Evolutionary conservation across 2,329 filamentous ascomycete genomes (phyloP).

Genomic region (Aspergillus novofumigatus): DNA sequence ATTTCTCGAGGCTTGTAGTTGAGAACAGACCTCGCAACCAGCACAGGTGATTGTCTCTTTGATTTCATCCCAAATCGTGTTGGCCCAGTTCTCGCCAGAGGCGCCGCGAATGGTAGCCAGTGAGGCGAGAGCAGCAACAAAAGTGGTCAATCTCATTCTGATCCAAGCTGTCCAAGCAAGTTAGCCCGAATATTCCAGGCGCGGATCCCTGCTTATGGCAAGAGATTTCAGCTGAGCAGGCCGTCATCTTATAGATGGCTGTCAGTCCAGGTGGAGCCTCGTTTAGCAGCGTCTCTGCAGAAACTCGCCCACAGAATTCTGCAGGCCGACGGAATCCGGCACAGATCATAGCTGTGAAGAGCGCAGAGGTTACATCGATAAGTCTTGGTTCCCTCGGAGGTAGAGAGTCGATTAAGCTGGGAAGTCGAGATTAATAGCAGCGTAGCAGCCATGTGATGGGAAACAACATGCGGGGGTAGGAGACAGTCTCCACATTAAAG

Average conservation of each 20-base stretch:
- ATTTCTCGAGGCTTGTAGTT: not conserved
- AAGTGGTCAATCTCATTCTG: slow-evolving; percentile 9
- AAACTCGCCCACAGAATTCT: not conserved
- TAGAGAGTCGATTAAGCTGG: not conserved
- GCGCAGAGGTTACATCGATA: not conserved
- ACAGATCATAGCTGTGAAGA: not conserved
- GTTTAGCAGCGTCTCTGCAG: not conserved
- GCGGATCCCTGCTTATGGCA: not conserved
- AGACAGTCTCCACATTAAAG: not conserved
- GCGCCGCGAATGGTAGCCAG: slow-evolving; percentile 7
- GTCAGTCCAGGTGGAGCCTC: not conserved
- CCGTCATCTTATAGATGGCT: not conserved
- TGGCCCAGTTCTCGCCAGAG: slow-evolving; percentile 1
- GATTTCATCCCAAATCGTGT: slow-evolving; percentile 26
- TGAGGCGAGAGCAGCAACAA: slow-evolving; percentile 10
- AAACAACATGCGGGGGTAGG: not conserved
- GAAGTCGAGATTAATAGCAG: not conserved
- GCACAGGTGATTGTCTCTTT: slow-evolving; percentile 29
- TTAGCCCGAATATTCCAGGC: not conserved
- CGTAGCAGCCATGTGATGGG: not conserved
- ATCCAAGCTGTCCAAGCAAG: not conserved
- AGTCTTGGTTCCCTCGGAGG: not conserved
- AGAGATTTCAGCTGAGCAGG: not conserved
- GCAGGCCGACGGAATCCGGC: not conserved
- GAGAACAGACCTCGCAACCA: slow-evolving; percentile 22